Base-by-base conservation (phyloP, 495 filamentous ascomycete species). In the Trichoderma erinaceum region DNA sequence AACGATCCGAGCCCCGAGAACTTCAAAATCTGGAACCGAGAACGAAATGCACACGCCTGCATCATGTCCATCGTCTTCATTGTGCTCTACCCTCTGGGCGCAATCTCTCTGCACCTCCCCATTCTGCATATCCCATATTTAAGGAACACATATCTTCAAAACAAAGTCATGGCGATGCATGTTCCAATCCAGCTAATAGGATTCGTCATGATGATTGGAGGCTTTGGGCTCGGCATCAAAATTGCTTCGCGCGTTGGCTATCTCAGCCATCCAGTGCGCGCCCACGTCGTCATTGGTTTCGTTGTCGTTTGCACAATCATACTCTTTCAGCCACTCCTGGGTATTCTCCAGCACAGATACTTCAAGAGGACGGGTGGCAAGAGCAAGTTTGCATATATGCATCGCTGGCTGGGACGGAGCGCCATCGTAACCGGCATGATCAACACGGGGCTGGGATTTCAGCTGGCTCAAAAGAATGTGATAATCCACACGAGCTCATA, bases 51-150 rank as follows among this genome's bases (percentile, higher is more conserved):
- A 15, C 56, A 61, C 56, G 56, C 56, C 1, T 61, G 56, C 56
- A 61, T 61, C 25, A 61, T 61, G 56, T 61, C 56, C 23, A 61
- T 61, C 56, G 56, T 61, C 56, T 61, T 61, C 56, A 61, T 61
- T 25, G 56, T 61, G 12, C 56, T 61, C 16, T 61, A 61, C 3
- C 56, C 56, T 4, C 56, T 61, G 0, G 56, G 56, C 3, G 56
- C 56, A 29, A 61, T 61, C 25, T 61, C 56, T 10, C 27, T 61
- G 1, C 56, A 32, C 56, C 56, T 61, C 23, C 56, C 56, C 10
- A 32, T 61, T 2, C 11, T 29, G 23, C 56, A 61, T 4, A 61
- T 61, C 27, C 56, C 56, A 3, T 27, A 29, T 15, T 13, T 61
- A 1, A 29, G 13, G 15, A 61, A 61, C 25, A 61, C 56, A 23